phyloP scores from a whole-genome alignment of 164 flowering plant species.

The Vitis vinifera region DNA sequence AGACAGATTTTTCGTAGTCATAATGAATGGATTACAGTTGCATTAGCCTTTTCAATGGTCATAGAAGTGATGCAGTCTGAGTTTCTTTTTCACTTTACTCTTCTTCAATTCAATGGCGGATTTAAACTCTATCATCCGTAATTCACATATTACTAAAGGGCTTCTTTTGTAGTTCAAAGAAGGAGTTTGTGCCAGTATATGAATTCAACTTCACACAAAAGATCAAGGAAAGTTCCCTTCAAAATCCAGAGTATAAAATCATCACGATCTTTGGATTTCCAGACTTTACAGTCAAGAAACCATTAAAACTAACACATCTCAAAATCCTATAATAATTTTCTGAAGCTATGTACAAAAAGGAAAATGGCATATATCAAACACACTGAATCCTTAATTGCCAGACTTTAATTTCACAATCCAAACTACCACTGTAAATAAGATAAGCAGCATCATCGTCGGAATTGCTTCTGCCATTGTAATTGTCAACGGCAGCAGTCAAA shows the following conservation, averaged over 20 bases:
- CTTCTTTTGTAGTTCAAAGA: neutral
- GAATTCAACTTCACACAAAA: neutral
- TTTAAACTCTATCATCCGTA: neutral
- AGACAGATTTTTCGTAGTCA: no score
- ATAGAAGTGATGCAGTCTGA: no score
- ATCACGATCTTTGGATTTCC: neutral
- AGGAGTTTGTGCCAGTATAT: neutral
- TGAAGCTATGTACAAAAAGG: neutral
- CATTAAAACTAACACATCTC: neutral
- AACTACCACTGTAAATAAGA: conserved; percentile 52
- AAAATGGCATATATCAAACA: neutral
- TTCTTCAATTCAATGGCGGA: neutral
- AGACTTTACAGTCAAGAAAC: neutral
- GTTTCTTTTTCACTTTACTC: no score
- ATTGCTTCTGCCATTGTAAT: neutral
- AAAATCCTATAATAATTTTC: neutral
- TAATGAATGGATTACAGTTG: no score
- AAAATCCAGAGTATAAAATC: neutral
- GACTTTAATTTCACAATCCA: conserved; percentile 44
- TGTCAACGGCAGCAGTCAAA: conserved; percentile 24
- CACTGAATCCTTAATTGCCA: conserved; percentile 37
- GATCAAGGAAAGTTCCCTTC: neutral
- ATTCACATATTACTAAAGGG: no score
- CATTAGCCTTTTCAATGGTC: no score
- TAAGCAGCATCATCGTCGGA: conserved; percentile 18